Percentiles rank a stretch among this genome's conserved stretches.
Conservation (phyloP, 1,284 basidiomycete species). For the Ustilago xerochloae region DNA sequence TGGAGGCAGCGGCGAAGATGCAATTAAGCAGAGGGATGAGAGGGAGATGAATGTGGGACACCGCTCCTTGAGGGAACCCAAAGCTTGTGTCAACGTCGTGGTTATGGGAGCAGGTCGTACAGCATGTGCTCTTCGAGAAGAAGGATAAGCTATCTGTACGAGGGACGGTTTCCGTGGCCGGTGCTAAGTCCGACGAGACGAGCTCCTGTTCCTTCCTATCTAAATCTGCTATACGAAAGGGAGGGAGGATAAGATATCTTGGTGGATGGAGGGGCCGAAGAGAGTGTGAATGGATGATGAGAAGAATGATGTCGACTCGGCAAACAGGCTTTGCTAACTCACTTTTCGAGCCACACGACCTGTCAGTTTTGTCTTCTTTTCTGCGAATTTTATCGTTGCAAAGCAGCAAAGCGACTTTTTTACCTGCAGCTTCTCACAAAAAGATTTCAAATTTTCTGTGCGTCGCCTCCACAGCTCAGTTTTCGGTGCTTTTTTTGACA, state of each 20-base stretch:
- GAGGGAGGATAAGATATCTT: too few relatives aligned
- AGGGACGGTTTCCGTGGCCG: too few relatives aligned
- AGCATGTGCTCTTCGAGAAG: too few relatives aligned
- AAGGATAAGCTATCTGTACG: too few relatives aligned
- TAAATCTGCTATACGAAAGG: too few relatives aligned
- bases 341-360: conserved; percentile 10
- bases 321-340: conserved; percentile 1
- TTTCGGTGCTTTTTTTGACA: too few relatives aligned
- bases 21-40: not conserved
- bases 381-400: not conserved
- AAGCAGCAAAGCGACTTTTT: not conserved
- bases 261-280: not conserved
- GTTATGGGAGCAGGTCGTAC: too few relatives aligned
- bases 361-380: not conserved
- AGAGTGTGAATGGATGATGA: not conserved
- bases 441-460: not conserved
- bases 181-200: too few relatives aligned
- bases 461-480: not conserved
- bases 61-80: too few relatives aligned
- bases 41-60: not conserved
- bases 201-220: too few relatives aligned
- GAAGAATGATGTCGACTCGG: not conserved
- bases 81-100: too few relatives aligned
- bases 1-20: not conserved
- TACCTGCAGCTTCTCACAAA: not conserved